A percentile compares a stretch with the other conserved stretches of the same genome.
Evolutionary conservation across 2,329 filamentous ascomycete genomes (phyloP).

Genomic region (Alternaria angustiovoidea): DNA sequence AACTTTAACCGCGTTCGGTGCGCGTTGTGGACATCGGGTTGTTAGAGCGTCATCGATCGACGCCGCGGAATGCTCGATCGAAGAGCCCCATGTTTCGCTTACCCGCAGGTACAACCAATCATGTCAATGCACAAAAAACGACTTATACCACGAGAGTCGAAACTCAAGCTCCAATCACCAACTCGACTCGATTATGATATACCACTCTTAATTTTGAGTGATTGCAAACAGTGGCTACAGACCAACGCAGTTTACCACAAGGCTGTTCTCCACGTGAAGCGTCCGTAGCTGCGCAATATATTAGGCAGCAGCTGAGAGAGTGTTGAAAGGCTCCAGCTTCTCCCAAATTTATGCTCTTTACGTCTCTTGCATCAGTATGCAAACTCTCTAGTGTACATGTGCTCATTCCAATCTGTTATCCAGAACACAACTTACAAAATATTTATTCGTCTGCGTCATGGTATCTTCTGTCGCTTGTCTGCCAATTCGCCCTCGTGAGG

Average conservation of each 20-base stretch:
- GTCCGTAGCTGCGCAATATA: not conserved
- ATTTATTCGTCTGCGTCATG: not conserved
- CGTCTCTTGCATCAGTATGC: not conserved
- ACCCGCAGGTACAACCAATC: not conserved
- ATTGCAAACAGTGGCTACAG: not conserved
- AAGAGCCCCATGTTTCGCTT: conserved; percentile 1
- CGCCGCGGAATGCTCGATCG: conserved; percentile 5
- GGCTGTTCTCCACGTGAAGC: not conserved
- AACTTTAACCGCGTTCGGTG: conserved; percentile 11
- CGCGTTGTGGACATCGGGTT: conserved; percentile 7
- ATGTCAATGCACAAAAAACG: not conserved
- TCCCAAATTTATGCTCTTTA: not conserved
- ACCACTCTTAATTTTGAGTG: not conserved
- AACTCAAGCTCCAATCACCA: not conserved
- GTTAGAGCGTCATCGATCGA: conserved; percentile 21
- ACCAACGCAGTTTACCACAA: not conserved
- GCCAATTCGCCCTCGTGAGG: not conserved
- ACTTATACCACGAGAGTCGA: not conserved
- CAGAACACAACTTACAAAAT: not conserved
- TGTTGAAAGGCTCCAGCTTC: not conserved
- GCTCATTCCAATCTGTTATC: too few species aligned
- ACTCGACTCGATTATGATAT: not conserved
- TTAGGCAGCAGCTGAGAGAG: not conserved
- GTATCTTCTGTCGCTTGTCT: not conserved
- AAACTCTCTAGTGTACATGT: not conserved